Percentiles rank a stretch among this genome's conserved stretches.
Conservation (phyloP, 2,329 filamentous ascomycete genomes). For the Fusarium siculi region DNA sequence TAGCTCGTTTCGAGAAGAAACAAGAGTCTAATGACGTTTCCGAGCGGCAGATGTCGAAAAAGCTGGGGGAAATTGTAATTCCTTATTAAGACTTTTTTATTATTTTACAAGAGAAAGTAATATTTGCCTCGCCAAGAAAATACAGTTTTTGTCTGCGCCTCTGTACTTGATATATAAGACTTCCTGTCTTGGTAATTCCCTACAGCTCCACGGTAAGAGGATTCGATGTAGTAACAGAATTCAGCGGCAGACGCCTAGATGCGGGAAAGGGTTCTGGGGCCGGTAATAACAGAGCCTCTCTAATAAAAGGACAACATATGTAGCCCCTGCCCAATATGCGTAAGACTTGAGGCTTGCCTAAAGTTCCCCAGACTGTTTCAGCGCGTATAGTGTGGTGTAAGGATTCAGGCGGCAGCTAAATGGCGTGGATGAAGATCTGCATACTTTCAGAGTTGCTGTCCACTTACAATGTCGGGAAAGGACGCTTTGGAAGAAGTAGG, state of each 20-base stretch:
- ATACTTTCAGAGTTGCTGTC: fast-evolving
- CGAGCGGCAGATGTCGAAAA: neutral
- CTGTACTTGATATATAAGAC: too few species aligned
- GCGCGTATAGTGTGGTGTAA: neutral
- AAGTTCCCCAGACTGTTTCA: fast-evolving
- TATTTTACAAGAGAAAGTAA: too few species aligned
- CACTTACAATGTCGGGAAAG: neutral
- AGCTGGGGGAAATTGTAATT: neutral
- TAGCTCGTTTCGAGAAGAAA: neutral
- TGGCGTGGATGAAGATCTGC: fast-evolving
- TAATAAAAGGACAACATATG: fast-evolving
- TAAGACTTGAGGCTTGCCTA: fast-evolving
- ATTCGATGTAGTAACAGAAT: too few species aligned
- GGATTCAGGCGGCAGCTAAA: fast-evolving
- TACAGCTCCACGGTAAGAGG: too few species aligned
- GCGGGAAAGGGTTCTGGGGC: too few species aligned
- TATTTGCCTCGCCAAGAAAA: too few species aligned
- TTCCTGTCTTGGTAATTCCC: too few species aligned
- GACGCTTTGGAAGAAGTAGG: too few species aligned
- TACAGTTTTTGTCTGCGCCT: too few species aligned
- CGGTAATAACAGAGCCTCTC: neutral
- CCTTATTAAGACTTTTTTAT: too few species aligned
- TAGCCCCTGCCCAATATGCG: fast-evolving
- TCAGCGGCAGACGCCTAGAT: too few species aligned
- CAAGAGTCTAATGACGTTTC: neutral